These are phyloP conservation scores for Hansenula anomala DNA, from an alignment of 1,139 yeast genomes.

Conservation along the genomic window DNA sequence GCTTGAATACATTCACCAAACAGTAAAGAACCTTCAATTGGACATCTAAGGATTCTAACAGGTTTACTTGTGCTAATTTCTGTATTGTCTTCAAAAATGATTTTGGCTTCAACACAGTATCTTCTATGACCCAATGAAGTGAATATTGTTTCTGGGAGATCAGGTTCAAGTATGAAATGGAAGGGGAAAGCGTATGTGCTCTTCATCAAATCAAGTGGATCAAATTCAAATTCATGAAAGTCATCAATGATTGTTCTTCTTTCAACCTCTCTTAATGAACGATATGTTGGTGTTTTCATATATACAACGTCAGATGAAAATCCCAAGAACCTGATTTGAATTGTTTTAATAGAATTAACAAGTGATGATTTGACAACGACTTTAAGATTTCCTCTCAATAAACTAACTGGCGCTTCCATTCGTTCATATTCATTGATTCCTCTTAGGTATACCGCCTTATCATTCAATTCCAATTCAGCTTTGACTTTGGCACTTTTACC, in stretches of 20 bases:
- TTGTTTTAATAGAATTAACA: conserved; percentile 5
- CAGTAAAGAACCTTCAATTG: conserved; percentile 10
- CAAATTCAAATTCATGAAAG: conserved; percentile 6
- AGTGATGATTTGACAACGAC: conserved; percentile 7
- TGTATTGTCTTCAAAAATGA: not conserved
- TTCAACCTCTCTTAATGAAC: conserved; percentile 5
- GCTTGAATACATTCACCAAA: conserved; percentile 10
- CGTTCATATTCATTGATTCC: conserved; percentile 16
- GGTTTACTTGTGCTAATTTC: not conserved
- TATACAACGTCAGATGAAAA: conserved; percentile 7
- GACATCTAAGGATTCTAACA: conserved; percentile 12
- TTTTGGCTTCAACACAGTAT: conserved; percentile 10
- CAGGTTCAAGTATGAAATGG: conserved; percentile 16
- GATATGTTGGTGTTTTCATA: not conserved
- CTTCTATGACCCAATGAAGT: conserved; percentile 10
- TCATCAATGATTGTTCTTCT: conserved; percentile 9
- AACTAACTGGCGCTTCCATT: conserved; percentile 6
- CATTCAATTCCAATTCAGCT: conserved; percentile 9
- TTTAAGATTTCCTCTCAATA: conserved; percentile 11
- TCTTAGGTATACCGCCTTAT: conserved; percentile 11
- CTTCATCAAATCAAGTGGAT: conserved; percentile 2
- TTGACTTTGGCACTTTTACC: not conserved
- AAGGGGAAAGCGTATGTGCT: conserved; percentile 19
- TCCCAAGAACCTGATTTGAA: conserved; percentile 14
- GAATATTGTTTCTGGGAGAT: conserved; percentile 12